Conservation (phyloP, 345 rosid genomes). For the Syzygium aqueum region DNA sequence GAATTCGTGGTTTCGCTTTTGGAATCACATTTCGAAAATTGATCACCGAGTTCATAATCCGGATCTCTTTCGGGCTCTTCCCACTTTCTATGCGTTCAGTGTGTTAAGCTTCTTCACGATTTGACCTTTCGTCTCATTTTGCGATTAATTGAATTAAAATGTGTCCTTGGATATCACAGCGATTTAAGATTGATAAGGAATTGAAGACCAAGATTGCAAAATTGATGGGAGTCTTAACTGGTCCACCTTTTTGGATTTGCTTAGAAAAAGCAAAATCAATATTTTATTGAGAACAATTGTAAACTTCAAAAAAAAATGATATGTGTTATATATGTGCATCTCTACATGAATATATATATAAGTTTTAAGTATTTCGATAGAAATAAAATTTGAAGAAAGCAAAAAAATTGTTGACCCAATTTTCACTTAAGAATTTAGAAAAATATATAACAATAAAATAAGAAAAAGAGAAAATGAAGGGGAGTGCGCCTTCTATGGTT, state of each 20-base stretch:
- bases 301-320: neutral
- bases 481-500: neutral
- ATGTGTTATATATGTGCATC: neutral
- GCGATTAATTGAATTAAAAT: neutral
- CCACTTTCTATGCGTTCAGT: neutral
- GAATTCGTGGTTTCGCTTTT: neutral
- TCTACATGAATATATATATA: neutral
- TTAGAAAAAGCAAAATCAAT: neutral
- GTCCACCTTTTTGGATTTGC: neutral
- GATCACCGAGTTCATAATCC: neutral
- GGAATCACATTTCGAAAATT: neutral
- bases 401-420: neutral
- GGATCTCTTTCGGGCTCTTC: neutral
- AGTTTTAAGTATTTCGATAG: neutral
- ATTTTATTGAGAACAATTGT: neutral
- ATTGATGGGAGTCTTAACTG: neutral
- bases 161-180: neutral
- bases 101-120: neutral
- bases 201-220: neutral
- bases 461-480: neutral
- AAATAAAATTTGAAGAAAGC: neutral
- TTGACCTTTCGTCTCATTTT: neutral
- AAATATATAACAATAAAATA: neutral
- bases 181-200: neutral
- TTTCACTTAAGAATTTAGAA: neutral